Conservation (phyloP, 768 basidiomycete genomes). For the Rhodocollybia butyracea region DNA sequence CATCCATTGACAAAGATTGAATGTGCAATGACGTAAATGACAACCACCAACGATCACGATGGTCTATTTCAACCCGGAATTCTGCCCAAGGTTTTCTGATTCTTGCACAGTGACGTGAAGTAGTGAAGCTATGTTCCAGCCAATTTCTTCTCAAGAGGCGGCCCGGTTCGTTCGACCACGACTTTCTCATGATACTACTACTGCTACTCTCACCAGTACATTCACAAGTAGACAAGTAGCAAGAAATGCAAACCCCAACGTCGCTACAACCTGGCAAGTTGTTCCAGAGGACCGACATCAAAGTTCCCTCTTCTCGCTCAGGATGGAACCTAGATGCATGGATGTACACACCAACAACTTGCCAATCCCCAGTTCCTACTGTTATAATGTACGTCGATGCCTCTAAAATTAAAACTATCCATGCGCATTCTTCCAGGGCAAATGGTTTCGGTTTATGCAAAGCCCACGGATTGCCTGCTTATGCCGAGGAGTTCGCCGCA, state of each 20-base stretch:
- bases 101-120: too few relatives aligned
- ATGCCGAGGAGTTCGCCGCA: conserved; percentile 23
- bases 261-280: too few relatives aligned
- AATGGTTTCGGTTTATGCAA: conserved; percentile 26
- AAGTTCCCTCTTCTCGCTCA: conserved; percentile 26
- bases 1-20: neutral
- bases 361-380: conserved; percentile 11
- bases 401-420: neutral
- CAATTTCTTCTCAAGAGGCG: too few relatives aligned
- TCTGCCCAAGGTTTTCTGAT: too few relatives aligned
- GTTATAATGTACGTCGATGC: conserved; percentile 15
- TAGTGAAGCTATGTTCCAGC: too few relatives aligned
- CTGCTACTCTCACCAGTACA: too few relatives aligned
- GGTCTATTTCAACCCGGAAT: too few relatives aligned
- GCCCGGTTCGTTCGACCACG: too few relatives aligned
- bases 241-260: too few relatives aligned
- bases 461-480: conserved; percentile 20
- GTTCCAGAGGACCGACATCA: neutral
- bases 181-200: too few relatives aligned
- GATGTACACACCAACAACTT: conserved; percentile 20
- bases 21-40: neutral
- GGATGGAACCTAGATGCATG: conserved; percentile 30
- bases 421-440: conserved; percentile 24
- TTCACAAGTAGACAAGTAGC: too few relatives aligned
- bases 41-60: too few relatives aligned